These are phyloP conservation scores for Zizania latifolia DNA, from an alignment of 176 grass and related monocot species.

Conservation along the genomic window DNA sequence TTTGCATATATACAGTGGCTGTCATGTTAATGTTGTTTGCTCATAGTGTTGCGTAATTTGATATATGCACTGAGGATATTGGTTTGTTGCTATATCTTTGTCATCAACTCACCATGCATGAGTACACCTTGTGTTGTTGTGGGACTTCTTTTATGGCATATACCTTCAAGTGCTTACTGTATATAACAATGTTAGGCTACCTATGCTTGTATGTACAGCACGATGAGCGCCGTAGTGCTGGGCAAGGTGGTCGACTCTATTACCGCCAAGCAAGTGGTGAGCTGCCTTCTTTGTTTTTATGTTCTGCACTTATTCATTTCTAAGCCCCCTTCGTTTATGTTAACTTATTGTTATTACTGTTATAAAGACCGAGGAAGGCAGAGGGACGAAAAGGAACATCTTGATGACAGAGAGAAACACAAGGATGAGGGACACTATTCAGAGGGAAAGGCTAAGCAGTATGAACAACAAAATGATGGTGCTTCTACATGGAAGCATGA, in stretches of 20 bases:
- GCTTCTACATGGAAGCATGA: slow-evolving; percentile 61
- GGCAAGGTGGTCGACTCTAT: slow-evolving; percentile 64
- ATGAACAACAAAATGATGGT: slow-evolving; percentile 26
- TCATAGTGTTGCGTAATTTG: neutral
- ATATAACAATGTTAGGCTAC: slow-evolving; percentile 82
- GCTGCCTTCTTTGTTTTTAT: neutral
- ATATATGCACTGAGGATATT: neutral
- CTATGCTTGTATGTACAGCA: slow-evolving; percentile 89
- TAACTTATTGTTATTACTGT: slow-evolving; percentile 16
- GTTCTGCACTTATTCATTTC: slow-evolving; percentile 19
- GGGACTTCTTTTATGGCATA: slow-evolving; percentile 39
- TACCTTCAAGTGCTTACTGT: slow-evolving; percentile 52
- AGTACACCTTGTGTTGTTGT: slow-evolving; percentile 50
- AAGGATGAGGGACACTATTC: slow-evolving; percentile 22
- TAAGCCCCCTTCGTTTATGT: neutral
- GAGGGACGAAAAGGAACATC: slow-evolving; percentile 44
- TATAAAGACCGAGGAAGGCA: slow-evolving; percentile 56
- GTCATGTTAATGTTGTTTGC: neutral
- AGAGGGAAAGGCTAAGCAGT: slow-evolving; percentile 29
- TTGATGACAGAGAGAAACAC: slow-evolving; percentile 33
- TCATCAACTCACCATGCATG: neutral
- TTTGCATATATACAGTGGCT: neutral
- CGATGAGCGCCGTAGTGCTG: slow-evolving; percentile 59
- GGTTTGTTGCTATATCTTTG: slow-evolving; percentile 19
- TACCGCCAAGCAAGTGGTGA: slow-evolving; percentile 43